Evolutionary conservation across 495 filamentous ascomycete genomes (phyloP).

Genomic region (Bryoglossum gracile): DNA sequence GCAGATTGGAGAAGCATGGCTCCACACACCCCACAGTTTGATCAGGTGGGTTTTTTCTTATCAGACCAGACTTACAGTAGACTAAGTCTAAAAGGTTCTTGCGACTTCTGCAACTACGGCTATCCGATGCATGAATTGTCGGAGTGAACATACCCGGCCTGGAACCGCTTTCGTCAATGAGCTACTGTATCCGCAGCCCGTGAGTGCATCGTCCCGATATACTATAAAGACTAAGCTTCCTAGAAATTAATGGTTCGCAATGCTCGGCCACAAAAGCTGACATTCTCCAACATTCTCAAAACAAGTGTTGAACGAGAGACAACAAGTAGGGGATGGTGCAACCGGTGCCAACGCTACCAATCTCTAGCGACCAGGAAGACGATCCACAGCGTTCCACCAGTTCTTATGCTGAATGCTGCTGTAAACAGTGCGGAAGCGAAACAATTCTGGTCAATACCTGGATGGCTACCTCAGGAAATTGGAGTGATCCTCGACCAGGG

Average conservation of each 20-base stretch:
- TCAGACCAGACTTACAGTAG: neutral
- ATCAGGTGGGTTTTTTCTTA: conserved; percentile 38
- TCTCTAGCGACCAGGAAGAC: conserved; percentile 70
- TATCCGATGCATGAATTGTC: conserved; percentile 77
- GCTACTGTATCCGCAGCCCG: conserved; percentile 66
- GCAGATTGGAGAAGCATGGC: conserved; percentile 59
- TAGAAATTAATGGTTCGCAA: conserved; percentile 42
- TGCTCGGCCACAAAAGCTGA: conserved; percentile 44
- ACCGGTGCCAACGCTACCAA: conserved; percentile 78
- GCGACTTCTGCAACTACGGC: conserved; percentile 47
- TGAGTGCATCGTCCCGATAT: conserved; percentile 23
- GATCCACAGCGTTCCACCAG: conserved; percentile 68
- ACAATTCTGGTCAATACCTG: conserved; percentile 76
- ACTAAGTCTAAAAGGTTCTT: conserved; percentile 30
- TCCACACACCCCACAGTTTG: conserved; percentile 49
- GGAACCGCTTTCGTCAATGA: conserved; percentile 72
- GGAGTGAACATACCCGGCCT: conserved; percentile 63
- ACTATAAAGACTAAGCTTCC: conserved; percentile 15
- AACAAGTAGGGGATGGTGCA: conserved; percentile 82
- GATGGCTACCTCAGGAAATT: conserved; percentile 88
- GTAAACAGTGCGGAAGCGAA: conserved; percentile 62
- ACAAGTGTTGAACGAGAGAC: conserved; percentile 80
- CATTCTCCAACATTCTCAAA: conserved; percentile 78
- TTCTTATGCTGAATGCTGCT: conserved; percentile 78
- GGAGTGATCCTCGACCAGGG: conserved; percentile 70